A percentile compares a stretch with the other conserved stretches of the same genome.
Evolutionary conservation across 805 yeast species (phyloP).

Genomic region (Blastobotrys parvus): DNA sequence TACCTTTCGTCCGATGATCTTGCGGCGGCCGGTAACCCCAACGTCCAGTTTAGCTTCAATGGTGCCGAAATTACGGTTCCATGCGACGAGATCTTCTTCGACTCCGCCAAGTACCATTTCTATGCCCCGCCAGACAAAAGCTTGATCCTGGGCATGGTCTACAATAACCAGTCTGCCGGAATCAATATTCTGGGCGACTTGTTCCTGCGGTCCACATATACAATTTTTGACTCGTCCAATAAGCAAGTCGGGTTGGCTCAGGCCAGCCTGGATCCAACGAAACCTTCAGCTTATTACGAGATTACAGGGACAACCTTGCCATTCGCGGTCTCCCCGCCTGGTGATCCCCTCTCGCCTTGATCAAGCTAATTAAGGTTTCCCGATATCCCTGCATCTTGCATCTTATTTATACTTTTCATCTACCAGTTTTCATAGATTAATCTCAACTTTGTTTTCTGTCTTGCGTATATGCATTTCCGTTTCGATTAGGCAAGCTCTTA

Average conservation of each 20-base stretch:
- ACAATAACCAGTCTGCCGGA: neutral
- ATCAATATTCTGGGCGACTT: slow-evolving; percentile 47
- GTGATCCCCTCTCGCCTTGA: too few species aligned
- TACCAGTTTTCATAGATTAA: neutral
- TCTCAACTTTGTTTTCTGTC: too few species aligned
- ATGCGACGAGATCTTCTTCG: slow-evolving; percentile 15
- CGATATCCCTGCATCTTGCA: neutral
- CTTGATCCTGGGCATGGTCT: neutral
- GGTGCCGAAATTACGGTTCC: slow-evolving; percentile 19
- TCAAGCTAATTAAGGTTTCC: too few species aligned
- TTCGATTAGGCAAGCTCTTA: too few species aligned
- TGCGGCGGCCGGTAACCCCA: slow-evolving; percentile 12
- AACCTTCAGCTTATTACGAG: slow-evolving; percentile 17
- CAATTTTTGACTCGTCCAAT: slow-evolving; percentile 55
- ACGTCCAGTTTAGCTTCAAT: slow-evolving; percentile 17
- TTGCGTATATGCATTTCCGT: too few species aligned
- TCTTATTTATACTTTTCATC: neutral
- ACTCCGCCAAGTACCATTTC: slow-evolving; percentile 10
- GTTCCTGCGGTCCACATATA: slow-evolving; percentile 53
- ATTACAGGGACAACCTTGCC: slow-evolving; percentile 8
- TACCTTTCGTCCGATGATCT: slow-evolving; percentile 1
- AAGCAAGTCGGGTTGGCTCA: slow-evolving; percentile 47
- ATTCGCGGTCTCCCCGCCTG: too few species aligned
- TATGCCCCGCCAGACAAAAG: slow-evolving; percentile 5
- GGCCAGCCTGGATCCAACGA: slow-evolving; percentile 28